Evolutionary conservation across 768 basidiomycete species (phyloP), one percentile per base, ranked within the genome.

Genomic region (Psilocybe sp.): DNA sequence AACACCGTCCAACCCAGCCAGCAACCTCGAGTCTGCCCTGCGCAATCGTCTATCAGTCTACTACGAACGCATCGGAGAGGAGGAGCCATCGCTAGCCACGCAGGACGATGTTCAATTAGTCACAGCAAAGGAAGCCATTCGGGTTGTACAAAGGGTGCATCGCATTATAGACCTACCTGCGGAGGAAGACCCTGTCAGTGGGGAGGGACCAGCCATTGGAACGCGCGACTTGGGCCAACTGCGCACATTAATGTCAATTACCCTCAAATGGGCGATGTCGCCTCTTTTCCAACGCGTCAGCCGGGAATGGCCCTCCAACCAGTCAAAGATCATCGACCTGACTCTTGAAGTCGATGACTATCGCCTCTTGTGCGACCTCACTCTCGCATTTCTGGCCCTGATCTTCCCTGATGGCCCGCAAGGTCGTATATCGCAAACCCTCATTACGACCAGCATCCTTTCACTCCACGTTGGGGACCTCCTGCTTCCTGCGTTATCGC

Each of bases 181-280:
- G 11, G 23, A 34, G n/a, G 46, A 31, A 1, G 19, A 44, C 3
- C 13, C 36, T 15, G 16, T 40, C 14, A 52, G 32, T 4, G 50
- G 57, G 20, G 42, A 47, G 44, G 46, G 50, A 38, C 73, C 75
- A 31, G 60, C 70, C 11, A 68, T 92, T 49, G 89, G 88, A 0
- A 78, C 84, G 1, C 78, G 85, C 44, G 89, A 92, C 64, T 63
- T 90, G 28, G 66, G 72, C 5, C 68, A 80, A 51, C 62, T 92
- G 1, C 77, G 83, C 18, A 85, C 82, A 0, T 71, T 91, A 28
- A 61, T 88, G 13, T 79, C 85, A 12, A 76, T 92, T 51, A 63
- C 78, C 20, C 87, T 92, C 60, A 84, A 81, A 55, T 89, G 89
- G 89, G 85, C 80, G 6, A 64, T 81, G 2, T 77, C 83, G 12